Evolutionary conservation across 441 rosid genomes (phyloP), one percentile per base, ranked within the genome.

Genomic region (Manihot esculenta): DNA sequence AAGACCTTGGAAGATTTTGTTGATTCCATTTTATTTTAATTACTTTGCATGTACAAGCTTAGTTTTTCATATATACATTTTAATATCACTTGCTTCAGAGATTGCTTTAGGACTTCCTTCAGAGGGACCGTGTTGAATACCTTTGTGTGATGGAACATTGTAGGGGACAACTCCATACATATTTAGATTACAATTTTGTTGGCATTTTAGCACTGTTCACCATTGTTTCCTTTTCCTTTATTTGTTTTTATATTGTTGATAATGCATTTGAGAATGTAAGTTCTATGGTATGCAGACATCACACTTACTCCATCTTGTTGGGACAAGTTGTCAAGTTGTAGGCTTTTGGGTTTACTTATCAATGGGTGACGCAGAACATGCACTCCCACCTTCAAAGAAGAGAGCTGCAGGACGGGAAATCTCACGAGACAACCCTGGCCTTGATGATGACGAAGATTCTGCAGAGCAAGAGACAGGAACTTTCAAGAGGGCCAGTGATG

Each of bases 321-420:
- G 53, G 14, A 70, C 51, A 26, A 54, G 21, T 3, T 9, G 33
- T 68, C 62, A 0, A 3, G 44, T 14, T 55, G 54, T 24, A 21
- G 66, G 59, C 62, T 58, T 51, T 72, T 76, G 35, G 63, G 53
- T 66, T 44, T 10, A 49, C 73, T 23, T 33, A 44, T 7, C 74
- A 57, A 93, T 93, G 98, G 88, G 90, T 72, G 98, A 91, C 66
- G 75, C 94, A 14, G 93, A 89, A 50, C 80, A 78, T 80, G 76
- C 74, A 23, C 86, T 89, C 76, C 89, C 92, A 35, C 76, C 94
- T 78, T 88, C 96, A 55, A 93, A 87, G 89, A 93, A 93, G 88
- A 91, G 98, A 76, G 90, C 87, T 70, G 96, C 98, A 51, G 88
- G 87, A 70, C 85, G 90, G 69, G 94, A 93, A 74, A 82, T 93